These are phyloP conservation scores for Paecilomyces niveus DNA, from an alignment of 2,329 filamentous ascomycete species.

Conservation along the genomic window DNA sequence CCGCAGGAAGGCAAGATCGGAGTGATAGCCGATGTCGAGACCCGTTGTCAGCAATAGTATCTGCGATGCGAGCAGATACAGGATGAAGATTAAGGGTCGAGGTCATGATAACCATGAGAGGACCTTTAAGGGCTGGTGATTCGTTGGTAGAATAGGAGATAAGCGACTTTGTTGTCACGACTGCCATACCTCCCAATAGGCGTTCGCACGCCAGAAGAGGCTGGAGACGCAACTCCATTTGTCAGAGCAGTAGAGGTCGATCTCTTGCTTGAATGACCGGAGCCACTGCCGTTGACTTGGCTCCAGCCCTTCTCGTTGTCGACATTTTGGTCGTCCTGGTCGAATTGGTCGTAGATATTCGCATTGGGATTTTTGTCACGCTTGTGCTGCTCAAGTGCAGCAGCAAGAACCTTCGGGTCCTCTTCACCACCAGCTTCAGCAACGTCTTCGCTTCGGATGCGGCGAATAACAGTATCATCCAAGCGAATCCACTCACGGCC, in stretches of 20 bases:
- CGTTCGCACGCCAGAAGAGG: conserved; percentile 50
- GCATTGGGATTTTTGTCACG: conserved; percentile 41
- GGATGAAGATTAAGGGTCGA: neutral
- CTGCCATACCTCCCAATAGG: conserved; percentile 52
- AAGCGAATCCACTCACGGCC: conserved; percentile 93
- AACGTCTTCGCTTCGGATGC: conserved; percentile 80
- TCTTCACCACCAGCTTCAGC: conserved; percentile 79
- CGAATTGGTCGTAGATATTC: conserved; percentile 68
- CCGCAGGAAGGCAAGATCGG: conserved; percentile 17
- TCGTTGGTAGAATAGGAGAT: conserved; percentile 89
- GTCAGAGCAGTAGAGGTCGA: conserved; percentile 52
- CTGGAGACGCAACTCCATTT: conserved; percentile 57
- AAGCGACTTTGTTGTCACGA: conserved; percentile 95
- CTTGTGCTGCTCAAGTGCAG: conserved; percentile 61
- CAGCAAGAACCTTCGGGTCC: conserved; percentile 61
- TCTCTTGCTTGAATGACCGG: conserved; percentile 54
- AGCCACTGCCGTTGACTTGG: conserved; percentile 62
- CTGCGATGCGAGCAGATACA: neutral
- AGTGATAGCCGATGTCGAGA: conserved; percentile 52
- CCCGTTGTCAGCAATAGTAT: conserved; percentile 35
- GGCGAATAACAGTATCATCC: conserved; percentile 84
- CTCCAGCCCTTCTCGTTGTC: conserved; percentile 66
- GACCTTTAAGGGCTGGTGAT: conserved; percentile 32
- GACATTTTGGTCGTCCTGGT: conserved; percentile 58
- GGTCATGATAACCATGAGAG: neutral